Percentiles rank a stretch among this genome's conserved stretches.
These are phyloP conservation scores for Thinopyrum elongatum DNA, from an alignment of 176 grass and related monocot genomes.

Conservation along the genomic window DNA sequence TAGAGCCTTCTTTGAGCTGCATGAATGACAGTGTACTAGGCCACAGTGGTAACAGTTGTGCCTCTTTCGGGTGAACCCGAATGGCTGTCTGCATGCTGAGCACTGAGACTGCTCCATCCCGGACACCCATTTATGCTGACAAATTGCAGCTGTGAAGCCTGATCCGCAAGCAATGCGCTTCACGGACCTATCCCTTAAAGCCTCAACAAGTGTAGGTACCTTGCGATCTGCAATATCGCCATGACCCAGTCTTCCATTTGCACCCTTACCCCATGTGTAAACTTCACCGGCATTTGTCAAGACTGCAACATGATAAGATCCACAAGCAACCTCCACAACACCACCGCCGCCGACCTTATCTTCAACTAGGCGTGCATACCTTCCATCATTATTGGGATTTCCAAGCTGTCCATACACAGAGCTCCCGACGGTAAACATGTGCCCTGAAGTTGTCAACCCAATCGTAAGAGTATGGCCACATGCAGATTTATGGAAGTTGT, in stretches of 20 bases:
- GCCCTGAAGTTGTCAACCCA: constrained; percentile 89
- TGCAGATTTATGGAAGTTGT: constrained; percentile 87
- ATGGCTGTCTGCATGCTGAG: constrained; percentile 85
- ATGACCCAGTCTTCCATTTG: constrained; percentile 93
- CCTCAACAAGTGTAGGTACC: constrained; percentile 62
- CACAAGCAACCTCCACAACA: constrained; percentile 81
- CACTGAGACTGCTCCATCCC: constrained; percentile 96
- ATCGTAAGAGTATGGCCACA: constrained; percentile 96
- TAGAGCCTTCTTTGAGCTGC: constrained; percentile 86
- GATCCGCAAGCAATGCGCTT: constrained; percentile 87
- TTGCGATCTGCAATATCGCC: constrained; percentile 77
- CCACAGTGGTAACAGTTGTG: constrained; percentile 99
- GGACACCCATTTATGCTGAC: constrained; percentile 94
- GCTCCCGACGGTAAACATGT: constrained; percentile 50
- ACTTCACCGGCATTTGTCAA: constrained; percentile 85
- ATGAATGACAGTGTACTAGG: constrained; percentile 90
- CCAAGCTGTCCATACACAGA: constrained; percentile 94
- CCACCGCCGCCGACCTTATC: constrained; percentile 70
- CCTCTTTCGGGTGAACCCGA: constrained; percentile 95
- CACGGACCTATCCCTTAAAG: constrained; percentile 81
- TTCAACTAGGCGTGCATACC: constrained; percentile 72
- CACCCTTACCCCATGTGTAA: constrained; percentile 96
- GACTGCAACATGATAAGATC: constrained; percentile 83
- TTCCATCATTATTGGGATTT: constrained; percentile 84
- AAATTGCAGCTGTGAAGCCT: constrained; percentile 84